phyloP scores from a whole-genome alignment of 768 basidiomycete species.

The Podaxis pistillaris region DNA sequence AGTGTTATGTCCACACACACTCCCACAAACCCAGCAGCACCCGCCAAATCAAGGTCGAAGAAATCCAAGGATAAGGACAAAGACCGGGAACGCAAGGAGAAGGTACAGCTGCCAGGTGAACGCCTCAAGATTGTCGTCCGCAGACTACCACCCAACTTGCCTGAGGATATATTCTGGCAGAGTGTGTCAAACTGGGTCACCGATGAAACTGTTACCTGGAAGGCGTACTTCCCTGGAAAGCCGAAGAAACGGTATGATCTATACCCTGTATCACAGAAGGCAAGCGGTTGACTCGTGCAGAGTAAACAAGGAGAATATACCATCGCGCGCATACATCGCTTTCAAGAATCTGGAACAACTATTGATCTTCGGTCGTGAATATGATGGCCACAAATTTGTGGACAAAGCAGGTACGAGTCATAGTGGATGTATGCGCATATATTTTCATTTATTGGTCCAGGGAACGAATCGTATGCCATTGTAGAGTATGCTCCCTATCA shows the following conservation, averaged over 20 bases:
- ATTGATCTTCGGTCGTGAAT: constrained; percentile 74
- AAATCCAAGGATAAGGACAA: constrained; percentile 36
- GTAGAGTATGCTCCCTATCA: constrained; percentile 96
- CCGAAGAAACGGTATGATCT: constrained; percentile 59
- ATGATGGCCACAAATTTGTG: constrained; percentile 88
- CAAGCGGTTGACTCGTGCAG: constrained; percentile 36
- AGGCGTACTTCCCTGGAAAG: constrained; percentile 65
- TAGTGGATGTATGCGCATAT: not conserved
- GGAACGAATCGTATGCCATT: constrained; percentile 82
- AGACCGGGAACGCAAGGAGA: constrained; percentile 31
- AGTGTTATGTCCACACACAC: constrained; percentile 10
- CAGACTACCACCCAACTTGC: constrained; percentile 86
- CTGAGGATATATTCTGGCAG: constrained; percentile 92
- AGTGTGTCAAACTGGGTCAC: constrained; percentile 84
- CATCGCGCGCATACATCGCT: constrained; percentile 88
- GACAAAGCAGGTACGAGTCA: constrained; percentile 79
- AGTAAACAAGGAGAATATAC: constrained; percentile 78
- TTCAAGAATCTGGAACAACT: constrained; percentile 78
- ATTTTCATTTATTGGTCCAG: constrained; percentile 37
- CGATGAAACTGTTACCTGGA: constrained; percentile 71
- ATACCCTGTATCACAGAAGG: constrained; percentile 1
- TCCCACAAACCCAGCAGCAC: constrained; percentile 20
- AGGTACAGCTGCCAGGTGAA: constrained; percentile 39
- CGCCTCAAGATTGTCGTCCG: constrained; percentile 87
- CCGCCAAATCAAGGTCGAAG: constrained; percentile 30